These are phyloP conservation scores for Kregervanrija fluxuum DNA, from an alignment of 805 yeast species.

Conservation along the genomic window DNA sequence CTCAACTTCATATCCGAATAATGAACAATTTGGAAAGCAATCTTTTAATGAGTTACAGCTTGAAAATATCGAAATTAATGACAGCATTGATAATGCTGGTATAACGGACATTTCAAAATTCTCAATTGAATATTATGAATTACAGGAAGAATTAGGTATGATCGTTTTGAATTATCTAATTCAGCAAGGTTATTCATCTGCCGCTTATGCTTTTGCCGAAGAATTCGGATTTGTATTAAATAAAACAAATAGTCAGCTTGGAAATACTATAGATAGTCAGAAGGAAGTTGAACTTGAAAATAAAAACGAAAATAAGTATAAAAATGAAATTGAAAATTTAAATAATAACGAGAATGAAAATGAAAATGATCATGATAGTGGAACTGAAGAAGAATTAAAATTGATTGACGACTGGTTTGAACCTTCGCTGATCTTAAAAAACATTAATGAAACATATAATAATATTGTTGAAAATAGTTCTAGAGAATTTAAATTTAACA, in stretches of 20 bases:
- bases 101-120: too few relatives aligned
- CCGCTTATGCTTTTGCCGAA: constrained; percentile 53
- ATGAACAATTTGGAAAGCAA: too few relatives aligned
- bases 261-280: background rate
- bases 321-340: background rate
- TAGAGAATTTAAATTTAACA: background rate
- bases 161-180: constrained; percentile 61
- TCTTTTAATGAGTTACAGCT: too few relatives aligned
- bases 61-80: too few relatives aligned
- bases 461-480: constrained; percentile 4
- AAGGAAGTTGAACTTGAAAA: constrained; percentile 1
- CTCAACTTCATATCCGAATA: too few relatives aligned
- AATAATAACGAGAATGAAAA: background rate
- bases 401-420: constrained; percentile 8
- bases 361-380: background rate
- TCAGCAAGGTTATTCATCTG: constrained; percentile 67
- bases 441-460: constrained; percentile 10
- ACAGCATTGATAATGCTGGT: too few relatives aligned
- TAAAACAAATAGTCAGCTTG: background rate
- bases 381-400: background rate
- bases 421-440: constrained; percentile 8
- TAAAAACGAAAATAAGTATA: background rate
- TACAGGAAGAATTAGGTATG: background rate
- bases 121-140: too few relatives aligned
- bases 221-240: constrained; percentile 38